Conservation (phyloP, 495 filamentous ascomycete genomes). For the Peziza echinospora region DNA sequence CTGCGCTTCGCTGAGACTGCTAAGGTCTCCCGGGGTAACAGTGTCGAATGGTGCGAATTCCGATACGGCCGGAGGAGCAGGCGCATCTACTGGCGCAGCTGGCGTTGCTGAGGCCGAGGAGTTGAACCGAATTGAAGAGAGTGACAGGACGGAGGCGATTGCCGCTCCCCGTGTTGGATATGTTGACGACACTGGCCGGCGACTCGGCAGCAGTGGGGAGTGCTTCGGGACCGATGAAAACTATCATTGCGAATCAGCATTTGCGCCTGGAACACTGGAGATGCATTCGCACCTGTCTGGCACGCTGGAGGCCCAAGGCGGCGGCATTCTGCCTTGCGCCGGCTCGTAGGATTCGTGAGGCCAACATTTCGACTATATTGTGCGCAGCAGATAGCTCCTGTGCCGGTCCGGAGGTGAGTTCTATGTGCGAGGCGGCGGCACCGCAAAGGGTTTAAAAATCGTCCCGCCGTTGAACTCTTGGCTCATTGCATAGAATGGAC, state of each 20-base stretch:
- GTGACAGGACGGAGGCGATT: slow-evolving; percentile 3
- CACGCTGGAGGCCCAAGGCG: neutral
- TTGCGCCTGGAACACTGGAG: neutral
- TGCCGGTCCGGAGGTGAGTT: too few relatives aligned
- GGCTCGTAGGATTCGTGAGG: neutral
- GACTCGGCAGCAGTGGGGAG: too few relatives aligned
- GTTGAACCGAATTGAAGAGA: slow-evolving; percentile 11
- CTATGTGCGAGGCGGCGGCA: too few relatives aligned
- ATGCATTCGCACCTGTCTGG: neutral
- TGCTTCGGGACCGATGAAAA: neutral
- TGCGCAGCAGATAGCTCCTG: too few relatives aligned
- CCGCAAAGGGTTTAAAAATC: too few relatives aligned
- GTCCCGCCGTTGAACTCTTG: too few relatives aligned
- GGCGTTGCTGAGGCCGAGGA: slow-evolving; percentile 4
- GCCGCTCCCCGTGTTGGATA: too few relatives aligned
- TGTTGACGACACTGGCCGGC: too few relatives aligned
- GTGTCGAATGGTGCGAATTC: slow-evolving; percentile 3
- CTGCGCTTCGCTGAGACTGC: slow-evolving; percentile 4
- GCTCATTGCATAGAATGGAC: too few relatives aligned
- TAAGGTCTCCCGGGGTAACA: slow-evolving; percentile 2
- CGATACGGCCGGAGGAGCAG: slow-evolving; percentile 5
- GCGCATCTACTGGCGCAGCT: slow-evolving; percentile 1
- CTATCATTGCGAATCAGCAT: neutral
- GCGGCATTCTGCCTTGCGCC: neutral
- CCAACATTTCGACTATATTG: neutral